A percentile compares a stretch with the other conserved stretches of the same genome.
phyloP scores from a whole-genome alignment of 441 rosid genomes.

The Erodium chrysanthum region DNA sequence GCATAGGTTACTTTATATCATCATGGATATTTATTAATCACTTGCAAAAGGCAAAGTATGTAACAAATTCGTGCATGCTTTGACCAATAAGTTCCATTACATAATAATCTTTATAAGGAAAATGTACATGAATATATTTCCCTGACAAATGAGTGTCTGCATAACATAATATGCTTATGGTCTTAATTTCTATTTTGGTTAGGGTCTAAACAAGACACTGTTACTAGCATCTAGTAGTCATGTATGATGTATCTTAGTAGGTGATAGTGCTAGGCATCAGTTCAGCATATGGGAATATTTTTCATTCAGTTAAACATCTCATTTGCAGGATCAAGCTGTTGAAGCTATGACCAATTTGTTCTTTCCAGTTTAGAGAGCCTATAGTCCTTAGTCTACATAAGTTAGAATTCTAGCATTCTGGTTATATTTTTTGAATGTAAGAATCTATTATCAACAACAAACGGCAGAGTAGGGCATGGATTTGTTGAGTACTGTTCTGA shows the following conservation, averaged over 20 bases:
- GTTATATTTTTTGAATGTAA: background rate
- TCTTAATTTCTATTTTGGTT: background rate
- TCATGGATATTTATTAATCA: background rate
- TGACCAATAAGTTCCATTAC: background rate
- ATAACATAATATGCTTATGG: background rate
- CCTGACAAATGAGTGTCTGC: background rate
- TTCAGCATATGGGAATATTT: background rate
- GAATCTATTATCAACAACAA: background rate
- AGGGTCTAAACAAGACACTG: background rate
- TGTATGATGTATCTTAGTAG: background rate
- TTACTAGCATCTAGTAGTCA: background rate
- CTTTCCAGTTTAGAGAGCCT: background rate
- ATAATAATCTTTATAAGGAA: background rate
- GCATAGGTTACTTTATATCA: constrained; percentile 3
- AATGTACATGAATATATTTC: background rate
- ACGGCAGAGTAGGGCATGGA: background rate
- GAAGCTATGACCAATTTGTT: background rate
- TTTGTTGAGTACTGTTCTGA: background rate
- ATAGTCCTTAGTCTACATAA: background rate
- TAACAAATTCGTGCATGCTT: no score
- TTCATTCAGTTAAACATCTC: constrained; percentile 2
- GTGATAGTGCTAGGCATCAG: background rate
- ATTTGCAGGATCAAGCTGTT: background rate
- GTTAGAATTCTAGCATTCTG: background rate
- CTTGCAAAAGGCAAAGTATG: background rate